phyloP scores from a whole-genome alignment of 108 stramenopile species.

The Pseudonitzschia delicatissima region DNA sequence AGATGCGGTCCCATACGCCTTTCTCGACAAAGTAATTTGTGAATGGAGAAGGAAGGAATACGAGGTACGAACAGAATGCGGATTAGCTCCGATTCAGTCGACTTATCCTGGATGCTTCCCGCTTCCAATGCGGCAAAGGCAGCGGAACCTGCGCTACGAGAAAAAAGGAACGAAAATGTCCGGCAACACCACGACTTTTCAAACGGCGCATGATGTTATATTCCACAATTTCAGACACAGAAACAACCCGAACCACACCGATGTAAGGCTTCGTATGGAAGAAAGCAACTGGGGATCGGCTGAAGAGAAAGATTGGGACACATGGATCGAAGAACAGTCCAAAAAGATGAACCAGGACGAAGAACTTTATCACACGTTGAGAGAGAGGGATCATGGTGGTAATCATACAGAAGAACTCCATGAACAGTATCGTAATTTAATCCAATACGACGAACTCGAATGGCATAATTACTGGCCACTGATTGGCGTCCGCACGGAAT shows the following conservation, averaged over 20 bases:
- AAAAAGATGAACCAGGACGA: slow-evolving; percentile 9
- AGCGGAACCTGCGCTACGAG: slow-evolving; percentile 1
- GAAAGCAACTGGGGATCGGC: slow-evolving; percentile 12
- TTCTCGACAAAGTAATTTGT: slow-evolving; percentile 54
- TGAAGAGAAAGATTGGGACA: slow-evolving; percentile 22
- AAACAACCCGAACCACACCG: slow-evolving; percentile 5
- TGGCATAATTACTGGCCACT: slow-evolving; percentile 32
- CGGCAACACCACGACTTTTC: neutral
- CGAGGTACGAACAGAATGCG: slow-evolving; percentile 38
- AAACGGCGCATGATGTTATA: slow-evolving; percentile 14
- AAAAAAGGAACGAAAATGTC: neutral
- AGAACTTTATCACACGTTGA: slow-evolving; percentile 7
- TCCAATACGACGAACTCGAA: slow-evolving; percentile 22
- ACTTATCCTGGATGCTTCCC: slow-evolving; percentile 34
- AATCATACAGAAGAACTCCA: slow-evolving; percentile 12
- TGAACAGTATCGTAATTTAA: slow-evolving; percentile 6
- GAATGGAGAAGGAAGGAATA: slow-evolving; percentile 45
- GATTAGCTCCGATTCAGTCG: slow-evolving; percentile 26
- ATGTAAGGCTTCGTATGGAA: slow-evolving; percentile 12
- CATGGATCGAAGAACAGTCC: slow-evolving; percentile 5
- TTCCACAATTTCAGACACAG: slow-evolving; percentile 6
- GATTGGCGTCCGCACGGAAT: slow-evolving; percentile 22
- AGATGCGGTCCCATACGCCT: slow-evolving; percentile 20
- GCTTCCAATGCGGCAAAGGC: neutral
- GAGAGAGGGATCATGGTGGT: slow-evolving; percentile 1